Evolutionary conservation across 805 yeast species (phyloP), one percentile per base, ranked within the genome.

Genomic region (Candida saitoana): DNA sequence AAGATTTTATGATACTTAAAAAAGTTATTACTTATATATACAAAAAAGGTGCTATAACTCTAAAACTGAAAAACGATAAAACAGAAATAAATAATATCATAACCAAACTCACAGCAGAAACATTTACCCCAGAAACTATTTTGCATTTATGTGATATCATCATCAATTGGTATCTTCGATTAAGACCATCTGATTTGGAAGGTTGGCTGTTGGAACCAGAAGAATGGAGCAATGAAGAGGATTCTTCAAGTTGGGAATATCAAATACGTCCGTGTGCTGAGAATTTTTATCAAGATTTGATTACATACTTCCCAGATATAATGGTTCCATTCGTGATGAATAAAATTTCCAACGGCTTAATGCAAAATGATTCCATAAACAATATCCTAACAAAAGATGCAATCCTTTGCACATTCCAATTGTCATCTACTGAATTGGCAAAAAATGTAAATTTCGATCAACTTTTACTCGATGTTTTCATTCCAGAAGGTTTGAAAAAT

Each of bases 221-320:
- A 58, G 96, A 88, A 59, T 93, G 95, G 87, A 80, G 86, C 16
- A 80, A 82, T 48, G 96, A 88, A 54, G 95, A 89, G 50, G 65
- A 82, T 43, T 74, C 80, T 39, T 68, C 79, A 4, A 82, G 84
- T 55, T 88, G 87, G 81, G 97, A 90, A 56, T 87, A 69, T 57
- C 90, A 86, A 56, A 73, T 89, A 9, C 71, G 95, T 43, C 88
- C 91, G 3, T 87, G 96, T 62, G 88, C 96, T 0, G 96, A 87
- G 51, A 82, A 82, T 55, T 80, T 88, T 49, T 89, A 82, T 56
- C 86, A 82, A 49, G 93, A 84, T 55, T 63, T 90, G 48, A 76
- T 87, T 30, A 70, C 72, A 36, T 73, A 74, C 46, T 87, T 82
- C 63, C 80, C 80, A 39, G 79, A 73, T 14, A 59, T 72, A 3